A percentile compares a stretch with the other conserved stretches of the same genome.
These are phyloP conservation scores for Fusarium bulbicola DNA, from an alignment of 2,329 filamentous ascomycete genomes.

Conservation along the genomic window DNA sequence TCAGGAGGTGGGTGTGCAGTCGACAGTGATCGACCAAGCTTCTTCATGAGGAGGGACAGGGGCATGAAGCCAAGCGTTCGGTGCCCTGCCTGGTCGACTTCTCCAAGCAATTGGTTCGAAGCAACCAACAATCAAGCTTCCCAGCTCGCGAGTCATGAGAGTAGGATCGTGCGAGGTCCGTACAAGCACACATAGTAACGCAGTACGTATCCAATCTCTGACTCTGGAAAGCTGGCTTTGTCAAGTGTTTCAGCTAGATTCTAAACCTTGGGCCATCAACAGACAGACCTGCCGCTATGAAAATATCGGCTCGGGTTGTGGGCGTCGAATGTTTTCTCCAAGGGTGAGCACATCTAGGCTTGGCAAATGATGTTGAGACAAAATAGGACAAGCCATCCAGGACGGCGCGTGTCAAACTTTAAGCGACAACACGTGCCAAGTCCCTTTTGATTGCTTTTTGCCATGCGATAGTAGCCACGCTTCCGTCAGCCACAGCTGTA, in stretches of 20 bases:
- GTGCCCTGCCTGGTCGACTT: slow-evolving; percentile 17
- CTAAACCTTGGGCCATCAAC: not conserved
- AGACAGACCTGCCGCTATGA: slow-evolving; percentile 4
- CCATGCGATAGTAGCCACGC: slow-evolving; percentile 26
- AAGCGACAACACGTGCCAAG: slow-evolving; percentile 41
- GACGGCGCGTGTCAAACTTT: slow-evolving; percentile 39
- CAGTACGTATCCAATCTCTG: slow-evolving; percentile 7
- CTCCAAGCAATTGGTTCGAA: slow-evolving; percentile 25
- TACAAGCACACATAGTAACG: slow-evolving; percentile 5
- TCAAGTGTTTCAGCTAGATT: slow-evolving; percentile 21
- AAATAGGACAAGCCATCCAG: slow-evolving; percentile 25
- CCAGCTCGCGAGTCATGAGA: slow-evolving; percentile 25
- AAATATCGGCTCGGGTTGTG: slow-evolving; percentile 1
- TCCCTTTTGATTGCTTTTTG: slow-evolving; percentile 35
- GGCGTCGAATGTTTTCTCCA: slow-evolving; percentile 8
- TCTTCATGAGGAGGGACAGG: slow-evolving; percentile 33
- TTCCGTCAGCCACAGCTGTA: slow-evolving; percentile 34
- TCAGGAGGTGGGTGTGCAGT: slow-evolving; percentile 27
- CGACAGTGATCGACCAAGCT: slow-evolving; percentile 39
- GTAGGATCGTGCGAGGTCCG: slow-evolving; percentile 13
- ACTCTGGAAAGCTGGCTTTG: not conserved
- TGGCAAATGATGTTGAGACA: slow-evolving; percentile 30
- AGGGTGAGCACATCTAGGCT: slow-evolving; percentile 9
- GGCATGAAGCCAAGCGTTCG: slow-evolving; percentile 31
- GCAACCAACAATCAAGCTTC: slow-evolving; percentile 31